Base-by-base conservation (phyloP, 257 asterid species). In the Oldenlandia corymbosa region DNA sequence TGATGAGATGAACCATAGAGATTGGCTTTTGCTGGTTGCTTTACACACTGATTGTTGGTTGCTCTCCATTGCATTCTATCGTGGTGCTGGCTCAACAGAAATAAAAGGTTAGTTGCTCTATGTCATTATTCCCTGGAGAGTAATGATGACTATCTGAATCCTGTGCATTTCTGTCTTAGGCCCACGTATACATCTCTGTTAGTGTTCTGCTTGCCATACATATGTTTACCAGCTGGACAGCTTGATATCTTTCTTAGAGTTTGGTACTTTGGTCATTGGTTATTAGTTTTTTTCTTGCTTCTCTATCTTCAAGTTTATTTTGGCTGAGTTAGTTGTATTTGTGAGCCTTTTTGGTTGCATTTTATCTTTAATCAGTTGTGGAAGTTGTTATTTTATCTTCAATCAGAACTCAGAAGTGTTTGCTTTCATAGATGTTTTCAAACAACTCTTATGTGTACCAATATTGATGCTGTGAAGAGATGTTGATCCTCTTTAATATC, bases 1-100 rank as follows among this genome's bases (percentile, higher is more conserved):
- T 78, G 95, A 90, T 78, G 97, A 95, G 60, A 90, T 90, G 97
- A 81, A 81, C 64, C 84, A 81, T 53, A 80, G 81, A 74, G 97
- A 90, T 73, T 90, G 97, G 97, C 94, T 90, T 70, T 90, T 95
- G 1, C 76, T 90, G 48, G 85, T 90, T 71, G 94, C 95, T 71
- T 94, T 90, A 59, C 97, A 90, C 72, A 87, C 95, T 67, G 95
- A 90, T 78, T 87, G 95, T 75, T 87, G 97, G 97, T 78, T 90
- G 87, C 94, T 90, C 49, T 87, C 97, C 62, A 95, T 90, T 72
- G 85, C 95, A 58, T 90, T 90, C 73, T 90, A 87, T 71, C 84
- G 85, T 67, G 97, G 97, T 62, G 94, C 97, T 24, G 82, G 73
- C 89, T 90, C 31, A 87, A 87, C 79, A 86, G 95, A 60, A 85